Conservation (phyloP, 495 filamentous ascomycete species). For the Wilcoxina mikolae region DNA sequence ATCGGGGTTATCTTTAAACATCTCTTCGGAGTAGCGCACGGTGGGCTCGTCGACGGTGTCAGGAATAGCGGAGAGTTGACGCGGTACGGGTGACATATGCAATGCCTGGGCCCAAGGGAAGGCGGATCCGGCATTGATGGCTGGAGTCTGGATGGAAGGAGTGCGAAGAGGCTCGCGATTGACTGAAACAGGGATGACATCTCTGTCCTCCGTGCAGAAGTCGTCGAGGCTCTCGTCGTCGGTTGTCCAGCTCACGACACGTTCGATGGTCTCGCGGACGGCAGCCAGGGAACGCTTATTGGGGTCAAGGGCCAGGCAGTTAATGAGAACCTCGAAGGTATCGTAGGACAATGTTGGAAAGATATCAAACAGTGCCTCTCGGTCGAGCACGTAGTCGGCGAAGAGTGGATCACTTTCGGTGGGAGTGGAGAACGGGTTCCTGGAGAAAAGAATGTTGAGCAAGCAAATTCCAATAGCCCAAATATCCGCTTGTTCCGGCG, state of each 20-base stretch:
- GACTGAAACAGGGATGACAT: slow-evolving; percentile 57
- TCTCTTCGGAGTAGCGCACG: slow-evolving; percentile 68
- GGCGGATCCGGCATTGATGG: slow-evolving; percentile 57
- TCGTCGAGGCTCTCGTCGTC: slow-evolving; percentile 84
- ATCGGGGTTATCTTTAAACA: slow-evolving; percentile 64
- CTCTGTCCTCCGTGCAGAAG: slow-evolving; percentile 73
- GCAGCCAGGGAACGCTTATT: slow-evolving; percentile 66
- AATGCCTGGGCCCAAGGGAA: slow-evolving; percentile 95
- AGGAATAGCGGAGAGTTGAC: slow-evolving; percentile 72
- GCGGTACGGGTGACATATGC: slow-evolving; percentile 58
- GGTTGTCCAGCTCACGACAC: slow-evolving; percentile 81
- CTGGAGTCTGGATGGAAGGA: slow-evolving; percentile 81
- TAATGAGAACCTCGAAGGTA: slow-evolving; percentile 78
- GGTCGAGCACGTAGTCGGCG: slow-evolving; percentile 78
- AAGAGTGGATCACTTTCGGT: slow-evolving; percentile 77
- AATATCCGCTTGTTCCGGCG: slow-evolving; percentile 81
- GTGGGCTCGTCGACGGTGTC: slow-evolving; percentile 37
- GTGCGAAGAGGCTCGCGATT: slow-evolving; percentile 93
- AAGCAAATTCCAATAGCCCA: slow-evolving; percentile 95
- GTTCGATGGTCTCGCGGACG: slow-evolving; percentile 58
- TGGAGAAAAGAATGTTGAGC: slow-evolving; percentile 86
- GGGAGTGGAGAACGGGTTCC: slow-evolving; percentile 84
- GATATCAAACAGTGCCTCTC: slow-evolving; percentile 90
- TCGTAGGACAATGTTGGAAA: slow-evolving; percentile 98
- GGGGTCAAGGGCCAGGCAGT: slow-evolving; percentile 81